These are phyloP conservation scores for Dissophora ornata DNA, from an alignment of 192 early-diverging fungal species.

Conservation along the genomic window DNA sequence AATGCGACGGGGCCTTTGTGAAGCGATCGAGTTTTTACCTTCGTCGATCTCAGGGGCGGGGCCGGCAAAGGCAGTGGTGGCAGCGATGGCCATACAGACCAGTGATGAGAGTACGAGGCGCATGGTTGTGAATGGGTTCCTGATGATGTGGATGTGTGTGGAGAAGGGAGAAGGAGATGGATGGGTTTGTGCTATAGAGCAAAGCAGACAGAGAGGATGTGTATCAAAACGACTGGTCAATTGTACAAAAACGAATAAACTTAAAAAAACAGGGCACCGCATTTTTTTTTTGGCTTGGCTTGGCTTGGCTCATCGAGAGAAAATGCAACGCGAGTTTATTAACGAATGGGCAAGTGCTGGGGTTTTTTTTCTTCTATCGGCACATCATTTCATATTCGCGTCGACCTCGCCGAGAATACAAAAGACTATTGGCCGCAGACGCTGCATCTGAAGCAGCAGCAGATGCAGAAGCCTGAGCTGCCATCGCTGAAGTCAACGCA, in stretches of 20 bases:
- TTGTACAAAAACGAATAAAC: no score
- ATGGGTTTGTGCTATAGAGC: no score
- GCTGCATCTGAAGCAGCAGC: conserved; percentile 45
- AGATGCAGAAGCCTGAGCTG: conserved; percentile 33
- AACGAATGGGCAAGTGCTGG: background rate
- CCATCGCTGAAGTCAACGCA: conserved; percentile 26
- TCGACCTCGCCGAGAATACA: conserved; percentile 26
- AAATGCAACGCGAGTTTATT: background rate
- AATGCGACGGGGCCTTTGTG: background rate
- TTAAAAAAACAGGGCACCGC: no score
- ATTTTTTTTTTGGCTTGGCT: no score
- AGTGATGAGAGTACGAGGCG: conserved; percentile 33
- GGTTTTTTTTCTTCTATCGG: conserved; percentile 6
- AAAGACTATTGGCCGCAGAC: conserved; percentile 17
- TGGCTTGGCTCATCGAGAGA: background rate
- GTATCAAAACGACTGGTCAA: no score
- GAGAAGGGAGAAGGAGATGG: no score
- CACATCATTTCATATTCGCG: conserved; percentile 54
- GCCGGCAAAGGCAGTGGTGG: conserved; percentile 21
- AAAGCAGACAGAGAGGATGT: no score
- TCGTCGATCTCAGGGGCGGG: conserved; percentile 44
- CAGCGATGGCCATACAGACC: conserved; percentile 28
- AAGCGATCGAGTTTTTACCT: conserved; percentile 9
- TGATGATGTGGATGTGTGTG: conserved; percentile 12
- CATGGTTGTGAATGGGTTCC: conserved; percentile 10